Percentiles rank a stretch among this genome's conserved stretches.
Evolutionary conservation across 208 protist genomes (phyloP).

Genomic region (Wallacemonas sp.): DNA sequence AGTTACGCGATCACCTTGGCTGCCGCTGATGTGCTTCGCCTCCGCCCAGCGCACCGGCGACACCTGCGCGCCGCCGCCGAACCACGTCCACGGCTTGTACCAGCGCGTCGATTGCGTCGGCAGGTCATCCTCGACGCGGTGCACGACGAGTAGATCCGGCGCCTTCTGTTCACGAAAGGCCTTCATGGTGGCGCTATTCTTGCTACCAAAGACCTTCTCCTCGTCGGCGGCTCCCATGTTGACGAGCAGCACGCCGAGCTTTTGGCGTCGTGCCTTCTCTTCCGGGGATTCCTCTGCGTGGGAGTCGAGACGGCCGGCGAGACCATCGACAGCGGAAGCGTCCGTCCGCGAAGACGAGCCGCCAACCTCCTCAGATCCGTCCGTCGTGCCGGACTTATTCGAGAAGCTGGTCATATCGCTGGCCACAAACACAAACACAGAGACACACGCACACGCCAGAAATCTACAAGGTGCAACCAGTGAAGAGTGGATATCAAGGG

Average conservation of each 20-base stretch:
- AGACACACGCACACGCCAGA: too few relatives aligned
- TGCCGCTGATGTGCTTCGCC: neutral
- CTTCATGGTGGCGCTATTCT: conserved; percentile 26
- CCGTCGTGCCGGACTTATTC: too few relatives aligned
- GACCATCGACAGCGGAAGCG: neutral
- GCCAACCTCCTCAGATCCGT: too few relatives aligned
- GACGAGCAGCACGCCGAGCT: conserved; percentile 64
- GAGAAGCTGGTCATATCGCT: too few relatives aligned
- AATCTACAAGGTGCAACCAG: too few relatives aligned
- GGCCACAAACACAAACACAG: too few relatives aligned
- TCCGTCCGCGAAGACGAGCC: too few relatives aligned
- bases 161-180: conserved; percentile 15
- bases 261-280: conserved; percentile 41
- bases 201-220: conserved; percentile 47
- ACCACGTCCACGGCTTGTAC: conserved; percentile 80
- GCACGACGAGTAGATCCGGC: conserved; percentile 61
- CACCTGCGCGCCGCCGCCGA: conserved; percentile 34
- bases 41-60: conserved; percentile 35
- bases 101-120: conserved; percentile 36
- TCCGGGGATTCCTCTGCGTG: neutral
- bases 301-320: neutral
- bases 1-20: too few relatives aligned
- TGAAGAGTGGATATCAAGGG: too few relatives aligned
- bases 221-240: conserved; percentile 50
- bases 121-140: conserved; percentile 49